Conservation (phyloP, 2,329 filamentous ascomycete species). For the Aspergillus sp. region DNA sequence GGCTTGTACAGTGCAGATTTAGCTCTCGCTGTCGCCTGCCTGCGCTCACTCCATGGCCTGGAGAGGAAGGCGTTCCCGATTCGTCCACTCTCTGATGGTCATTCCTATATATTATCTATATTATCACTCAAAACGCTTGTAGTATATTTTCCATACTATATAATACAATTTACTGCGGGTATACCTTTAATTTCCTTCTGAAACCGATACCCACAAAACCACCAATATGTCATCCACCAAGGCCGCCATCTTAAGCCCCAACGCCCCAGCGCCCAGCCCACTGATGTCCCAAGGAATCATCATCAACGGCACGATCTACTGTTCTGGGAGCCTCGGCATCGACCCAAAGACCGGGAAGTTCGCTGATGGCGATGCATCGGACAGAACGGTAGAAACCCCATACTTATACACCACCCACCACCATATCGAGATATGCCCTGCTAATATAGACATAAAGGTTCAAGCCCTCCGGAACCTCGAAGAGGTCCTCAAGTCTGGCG, state of each 20-base stretch:
- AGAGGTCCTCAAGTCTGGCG: slow-evolving; percentile 15
- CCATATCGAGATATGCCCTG: background rate
- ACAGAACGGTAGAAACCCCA: slow-evolving; percentile 23
- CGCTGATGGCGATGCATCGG: slow-evolving; percentile 21
- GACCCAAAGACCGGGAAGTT: slow-evolving; percentile 21
- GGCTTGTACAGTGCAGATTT: too few relatives aligned
- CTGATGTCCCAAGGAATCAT: slow-evolving; percentile 28
- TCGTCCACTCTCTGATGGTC: too few relatives aligned
- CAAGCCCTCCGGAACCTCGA: slow-evolving; percentile 12
- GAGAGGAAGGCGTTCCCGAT: too few relatives aligned
- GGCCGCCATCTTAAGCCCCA: slow-evolving; percentile 1
- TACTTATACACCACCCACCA: background rate
- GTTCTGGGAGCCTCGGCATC: slow-evolving; percentile 26
- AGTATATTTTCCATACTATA: too few relatives aligned
- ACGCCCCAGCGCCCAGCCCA: slow-evolving; percentile 22
- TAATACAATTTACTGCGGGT: too few relatives aligned
- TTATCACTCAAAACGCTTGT: too few relatives aligned
- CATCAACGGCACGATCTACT: slow-evolving; percentile 26
- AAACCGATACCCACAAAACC: background rate
- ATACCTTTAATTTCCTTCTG: too few relatives aligned
- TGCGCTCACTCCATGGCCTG: too few relatives aligned
- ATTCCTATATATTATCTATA: too few relatives aligned
- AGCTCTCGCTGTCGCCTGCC: too few relatives aligned
- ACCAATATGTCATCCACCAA: slow-evolving; percentile 5
- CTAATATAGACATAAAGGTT: background rate